Base-by-base conservation (phyloP, 108 stramenopile genomes). In the Cyclotella choctawhatcheeana region DNA sequence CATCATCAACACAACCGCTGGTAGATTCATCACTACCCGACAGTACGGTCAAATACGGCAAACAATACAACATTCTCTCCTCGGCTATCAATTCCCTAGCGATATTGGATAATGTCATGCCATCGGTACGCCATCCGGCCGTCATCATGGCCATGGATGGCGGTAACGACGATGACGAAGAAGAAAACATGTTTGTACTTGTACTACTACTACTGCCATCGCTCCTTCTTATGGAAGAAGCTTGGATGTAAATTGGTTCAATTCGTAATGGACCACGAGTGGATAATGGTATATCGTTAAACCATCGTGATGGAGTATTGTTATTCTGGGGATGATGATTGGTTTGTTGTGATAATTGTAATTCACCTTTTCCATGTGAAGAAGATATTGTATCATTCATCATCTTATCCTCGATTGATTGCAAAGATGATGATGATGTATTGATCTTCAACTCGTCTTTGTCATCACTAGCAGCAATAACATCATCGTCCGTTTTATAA, bases 111-210 rank as follows among this genome's bases (percentile, higher is more conserved):
- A 92, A 47, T 8, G 51, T 27, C 58, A 85, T 80, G 24, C 86
- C 79, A 79, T 92, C 88, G 5, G 91, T 79, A 44, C 91, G 73
- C 91, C 91, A 92, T 32, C 91, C 91, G 18, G 87, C 81, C 54
- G 85, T 83, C 14, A 87, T 69, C 54, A 92, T 30, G 30, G 83
- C 73, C 65, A 88, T 84, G 26, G 88, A 81, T 17, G 72, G 77
- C 25, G 75, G 67, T 10, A 45, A 12, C 14, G 29, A 30, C 30
- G 29, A 10, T 30, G 51, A 22, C n/a, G 31, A n/a, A n/a, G n/a
- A n/a, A n/a, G n/a, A n/a, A n/a, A n/a, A n/a, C n/a, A n/a, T n/a
- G n/a, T n/a, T n/a, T n/a, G n/a, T n/a, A n/a, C n/a, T n/a, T n/a
- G n/a, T n/a, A n/a, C n/a, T n/a, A n/a, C n/a, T n/a, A n/a, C n/a